Evolutionary conservation across 1,139 yeast genomes (phyloP), one percentile per base, ranked within the genome.

Genomic region (Magnusiomyces ingens): DNA sequence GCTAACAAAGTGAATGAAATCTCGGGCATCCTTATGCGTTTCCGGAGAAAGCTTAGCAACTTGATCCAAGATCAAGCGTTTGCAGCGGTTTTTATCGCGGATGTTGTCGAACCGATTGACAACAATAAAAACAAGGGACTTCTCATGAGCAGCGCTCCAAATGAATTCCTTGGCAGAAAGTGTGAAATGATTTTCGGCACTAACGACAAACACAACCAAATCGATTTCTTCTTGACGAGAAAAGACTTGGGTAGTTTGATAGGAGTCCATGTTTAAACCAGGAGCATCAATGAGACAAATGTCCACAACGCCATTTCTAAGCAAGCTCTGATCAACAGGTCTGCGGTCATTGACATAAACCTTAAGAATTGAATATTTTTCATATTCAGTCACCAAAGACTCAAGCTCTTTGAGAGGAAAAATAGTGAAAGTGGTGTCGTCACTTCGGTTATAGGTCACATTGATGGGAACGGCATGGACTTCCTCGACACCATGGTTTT

Each of bases 221-320:
- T 94, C 99, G 60, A 94, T 94, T 66, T 94, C 99, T 65, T 94
- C 99, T 70, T 94, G 99, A 58, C 98, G 80, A 2, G 97, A 85
- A 68, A 91, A 91, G 0, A 94, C 91, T 64, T 91, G 96, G 1
- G 97, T 88, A 0, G 99, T 94, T 67, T 89, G 96, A 62, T 85
- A 85, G 12, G 94, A 87, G 65, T 93, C 98, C 77, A 90, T 78
- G 65, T 94, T 94, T 56, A 94, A 75, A 0, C 99, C 99, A 0
- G 99, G 99, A 0, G 98, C 97, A 71, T 94, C 99, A 52, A 94
- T 91, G 56, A 94, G 74, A 38, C 93, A 82, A 55, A 93, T 90
- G 65, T 94, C 98, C 50, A 93, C 89, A 8, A 90, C 87, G 1
- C 98, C 98, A 66, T 94, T 94, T 59, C 84, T 80, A 55, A 94